Base-by-base conservation (phyloP, 176 grass and related monocot species). In the Carex pumila region DNA sequence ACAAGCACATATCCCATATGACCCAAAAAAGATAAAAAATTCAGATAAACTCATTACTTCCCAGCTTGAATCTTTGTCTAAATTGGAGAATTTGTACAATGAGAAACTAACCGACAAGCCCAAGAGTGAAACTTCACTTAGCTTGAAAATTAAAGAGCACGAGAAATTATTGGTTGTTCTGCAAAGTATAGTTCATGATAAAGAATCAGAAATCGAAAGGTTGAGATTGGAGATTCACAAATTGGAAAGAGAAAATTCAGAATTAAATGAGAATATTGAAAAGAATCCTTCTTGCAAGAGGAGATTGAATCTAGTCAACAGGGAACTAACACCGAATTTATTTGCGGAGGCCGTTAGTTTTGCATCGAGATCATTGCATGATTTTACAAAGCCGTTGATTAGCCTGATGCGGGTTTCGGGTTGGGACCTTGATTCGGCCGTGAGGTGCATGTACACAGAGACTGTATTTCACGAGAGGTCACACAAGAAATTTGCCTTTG, bases 401-500 rank as follows among this genome's bases (percentile, higher is more conserved):
- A 62, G 88, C 47, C 81, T 82, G 71, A 90, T 90, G 83, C 91
- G 87, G 70, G 84, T 89, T 93, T 90, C 95, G 31, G 86, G 87
- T 49, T 93, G 92, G 89, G 75, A 93, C 75, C 81, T 91, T 0
- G 59, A 69, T 56, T 39, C 12, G 13, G 85, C 82, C 0, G 87
- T 85, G 52, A 83, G 41, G 31, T 65, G 85, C 29, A 84, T 89
- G 0, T 79, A 87, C 13, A 69, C 54, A 29, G 59, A 73, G n/a
- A 76, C 88, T 32, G 29, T 90, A 4, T 98, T 86, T 72, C 47
- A 88, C 72, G 87, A 88, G 85, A 91, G 43, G 60, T 50, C 79
- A 34, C 82, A 97, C 71, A 94, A 80, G 86, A 97, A 94, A 75
- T 93, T 91, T 53, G 83, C 86, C 12, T 79, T 98, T 8, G 92